These are phyloP conservation scores for Gossypium mustelinum DNA, from an alignment of 345 rosid genomes.

Conservation along the genomic window DNA sequence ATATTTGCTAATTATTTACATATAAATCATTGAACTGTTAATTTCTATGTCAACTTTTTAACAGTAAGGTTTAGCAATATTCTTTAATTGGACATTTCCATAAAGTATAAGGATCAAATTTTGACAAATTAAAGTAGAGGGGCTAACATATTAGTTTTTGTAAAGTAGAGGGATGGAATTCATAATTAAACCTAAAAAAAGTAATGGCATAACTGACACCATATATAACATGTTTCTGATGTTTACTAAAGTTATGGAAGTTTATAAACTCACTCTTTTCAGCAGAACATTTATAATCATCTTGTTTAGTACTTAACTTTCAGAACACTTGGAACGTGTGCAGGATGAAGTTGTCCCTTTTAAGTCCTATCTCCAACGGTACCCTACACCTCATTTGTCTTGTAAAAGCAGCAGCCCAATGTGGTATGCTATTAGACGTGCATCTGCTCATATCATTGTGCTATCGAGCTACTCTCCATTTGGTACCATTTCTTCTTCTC, in stretches of 20 bases:
- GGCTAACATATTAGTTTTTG: too few relatives aligned
- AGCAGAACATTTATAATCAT: neutral
- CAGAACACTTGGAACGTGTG: neutral
- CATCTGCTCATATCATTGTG: conserved; percentile 90
- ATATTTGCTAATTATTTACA: too few relatives aligned
- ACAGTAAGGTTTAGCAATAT: too few relatives aligned
- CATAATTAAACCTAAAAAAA: neutral
- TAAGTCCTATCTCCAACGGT: conserved; percentile 74
- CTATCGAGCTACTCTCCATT: conserved; percentile 95
- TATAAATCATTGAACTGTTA: too few relatives aligned
- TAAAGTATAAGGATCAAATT: too few relatives aligned
- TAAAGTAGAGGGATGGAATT: too few relatives aligned
- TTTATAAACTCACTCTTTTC: neutral
- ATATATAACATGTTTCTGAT: neutral
- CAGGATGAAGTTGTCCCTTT: conserved; percentile 86
- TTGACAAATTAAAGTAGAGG: too few relatives aligned
- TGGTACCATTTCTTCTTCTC: conserved; percentile 48
- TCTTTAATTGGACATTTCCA: too few relatives aligned
- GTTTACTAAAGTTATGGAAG: neutral
- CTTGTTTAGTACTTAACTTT: conserved; percentile 13
- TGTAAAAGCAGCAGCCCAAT: conserved; percentile 78
- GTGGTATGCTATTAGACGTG: conserved; percentile 87
- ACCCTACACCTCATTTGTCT: conserved; percentile 76
- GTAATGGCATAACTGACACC: neutral
- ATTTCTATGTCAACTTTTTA: too few relatives aligned